Evolutionary conservation across 2,329 filamentous ascomycete genomes (phyloP).

Genomic region (Xylaria sp.): DNA sequence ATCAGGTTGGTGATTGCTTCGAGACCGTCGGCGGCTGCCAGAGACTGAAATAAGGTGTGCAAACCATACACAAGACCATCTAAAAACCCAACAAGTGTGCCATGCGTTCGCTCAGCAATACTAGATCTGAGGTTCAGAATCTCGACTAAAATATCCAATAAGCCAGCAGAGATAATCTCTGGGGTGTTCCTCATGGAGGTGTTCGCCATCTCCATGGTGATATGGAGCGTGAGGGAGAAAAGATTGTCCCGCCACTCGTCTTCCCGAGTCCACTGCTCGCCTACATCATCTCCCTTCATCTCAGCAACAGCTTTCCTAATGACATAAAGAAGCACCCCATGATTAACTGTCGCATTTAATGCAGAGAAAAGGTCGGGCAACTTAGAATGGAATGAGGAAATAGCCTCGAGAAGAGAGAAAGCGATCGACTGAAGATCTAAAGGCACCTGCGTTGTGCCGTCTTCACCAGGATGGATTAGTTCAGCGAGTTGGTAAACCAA

Average conservation of each 20-base stretch:
- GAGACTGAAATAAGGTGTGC: slow-evolving; percentile 82
- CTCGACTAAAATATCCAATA: slow-evolving; percentile 91
- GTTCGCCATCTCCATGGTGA: slow-evolving; percentile 76
- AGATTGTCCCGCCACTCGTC: slow-evolving; percentile 92
- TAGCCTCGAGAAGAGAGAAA: slow-evolving; percentile 83
- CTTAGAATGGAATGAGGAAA: slow-evolving; percentile 81
- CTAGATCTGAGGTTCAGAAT: slow-evolving; percentile 84
- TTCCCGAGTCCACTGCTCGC: slow-evolving; percentile 70
- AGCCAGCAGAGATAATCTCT: slow-evolving; percentile 86
- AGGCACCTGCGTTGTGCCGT: slow-evolving; percentile 74
- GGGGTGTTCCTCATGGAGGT: slow-evolving; percentile 51
- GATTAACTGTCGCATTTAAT: slow-evolving; percentile 95
- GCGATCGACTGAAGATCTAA: slow-evolving; percentile 83
- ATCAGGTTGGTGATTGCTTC: slow-evolving; percentile 91
- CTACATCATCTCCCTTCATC: slow-evolving; percentile 70
- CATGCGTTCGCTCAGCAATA: slow-evolving; percentile 84
- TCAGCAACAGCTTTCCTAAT: slow-evolving; percentile 89
- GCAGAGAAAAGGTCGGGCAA: slow-evolving; percentile 85
- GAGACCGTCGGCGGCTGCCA: slow-evolving; percentile 84
- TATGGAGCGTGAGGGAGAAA: slow-evolving; percentile 85
- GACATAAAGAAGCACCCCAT: slow-evolving; percentile 92
- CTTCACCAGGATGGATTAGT: slow-evolving; percentile 83
- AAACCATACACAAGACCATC: slow-evolving; percentile 89
- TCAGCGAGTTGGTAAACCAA: slow-evolving; percentile 93
- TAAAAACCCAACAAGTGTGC: slow-evolving; percentile 85